Percentiles rank a stretch among this genome's conserved stretches.
phyloP scores from a whole-genome alignment of 176 grass and related monocot species.

The bread wheat (Triticum aestivum) region IWGSC_CS_RefSeq_v2.1 NC_057800.1:704065993-704066492 shows the following conservation, averaged over 20 bases:
- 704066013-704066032: no score
- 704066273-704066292: no score
- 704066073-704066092: not conserved
- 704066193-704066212: constrained; percentile 23
- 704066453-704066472: constrained; percentile 13
- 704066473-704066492: constrained; percentile 11
- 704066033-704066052: no score
- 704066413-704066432: not conserved
- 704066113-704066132: constrained; percentile 29
- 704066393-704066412: no score
- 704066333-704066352: no score
- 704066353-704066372: no score
- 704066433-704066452: not conserved
- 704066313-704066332: no score
- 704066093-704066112: not conserved
- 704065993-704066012: no score
- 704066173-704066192: constrained; percentile 27
- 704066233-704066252: constrained; percentile 36
- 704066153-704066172: constrained; percentile 35
- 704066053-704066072: not conserved
- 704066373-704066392: no score
- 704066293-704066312: no score
- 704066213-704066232: not conserved
- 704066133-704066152: constrained; percentile 29
- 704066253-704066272: not conserved